Conservation (phyloP, 1,284 basidiomycete species). For the Apiotrichum gracile region DNA sequence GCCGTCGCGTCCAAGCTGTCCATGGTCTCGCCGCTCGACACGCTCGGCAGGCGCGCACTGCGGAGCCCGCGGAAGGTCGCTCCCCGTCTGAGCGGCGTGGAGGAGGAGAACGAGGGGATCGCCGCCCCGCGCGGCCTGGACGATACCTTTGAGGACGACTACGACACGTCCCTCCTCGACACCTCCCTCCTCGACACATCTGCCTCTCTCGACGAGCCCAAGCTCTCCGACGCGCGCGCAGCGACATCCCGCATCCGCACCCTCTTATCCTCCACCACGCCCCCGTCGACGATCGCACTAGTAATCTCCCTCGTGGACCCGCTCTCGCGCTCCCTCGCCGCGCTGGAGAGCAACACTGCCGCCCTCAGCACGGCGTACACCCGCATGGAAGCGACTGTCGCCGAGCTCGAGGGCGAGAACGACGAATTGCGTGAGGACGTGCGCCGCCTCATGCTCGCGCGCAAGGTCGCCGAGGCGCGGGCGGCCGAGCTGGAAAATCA, state of each 20-base stretch:
- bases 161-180: too few relatives aligned
- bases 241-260: too few relatives aligned
- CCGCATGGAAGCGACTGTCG: background rate
- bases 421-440: slow-evolving; percentile 3
- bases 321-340: too few relatives aligned
- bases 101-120: too few relatives aligned
- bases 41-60: too few relatives aligned
- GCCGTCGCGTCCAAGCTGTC: too few relatives aligned
- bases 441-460: slow-evolving; percentile 4
- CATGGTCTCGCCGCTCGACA: too few relatives aligned
- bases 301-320: background rate
- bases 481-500: background rate
- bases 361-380: background rate
- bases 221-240: too few relatives aligned
- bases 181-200: background rate
- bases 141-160: background rate
- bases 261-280: background rate
- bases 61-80: too few relatives aligned
- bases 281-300: background rate
- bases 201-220: background rate
- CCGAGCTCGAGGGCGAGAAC: background rate
- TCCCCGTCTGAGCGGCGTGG: too few relatives aligned
- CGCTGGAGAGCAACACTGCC: too few relatives aligned
- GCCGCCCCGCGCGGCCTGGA: background rate
- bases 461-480: background rate